Evolutionary conservation across 2,329 filamentous ascomycete genomes (phyloP).

Genomic region (Decorospora gaudefroyi): DNA sequence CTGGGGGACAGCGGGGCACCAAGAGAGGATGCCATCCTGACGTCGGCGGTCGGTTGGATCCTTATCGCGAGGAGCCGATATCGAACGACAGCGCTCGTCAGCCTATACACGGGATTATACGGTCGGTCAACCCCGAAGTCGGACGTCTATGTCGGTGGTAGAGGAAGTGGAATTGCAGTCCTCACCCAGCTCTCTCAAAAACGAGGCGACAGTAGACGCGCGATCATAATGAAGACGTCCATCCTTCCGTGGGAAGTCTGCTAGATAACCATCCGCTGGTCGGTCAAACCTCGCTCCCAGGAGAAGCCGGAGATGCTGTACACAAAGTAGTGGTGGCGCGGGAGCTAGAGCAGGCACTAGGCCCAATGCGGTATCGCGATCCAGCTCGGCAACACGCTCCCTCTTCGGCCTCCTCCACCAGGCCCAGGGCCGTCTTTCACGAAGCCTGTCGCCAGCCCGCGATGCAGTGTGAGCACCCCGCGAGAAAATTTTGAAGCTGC

Average conservation of each 20-base stretch:
- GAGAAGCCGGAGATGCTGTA: slow-evolving; percentile 44
- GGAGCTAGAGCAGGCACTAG: slow-evolving; percentile 24
- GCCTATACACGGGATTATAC: too few relatives aligned
- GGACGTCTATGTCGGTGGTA: too few relatives aligned
- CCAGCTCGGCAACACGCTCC: slow-evolving; percentile 27
- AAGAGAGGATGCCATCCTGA: not conserved
- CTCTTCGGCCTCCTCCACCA: slow-evolving; percentile 24
- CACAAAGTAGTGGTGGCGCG: slow-evolving; percentile 24
- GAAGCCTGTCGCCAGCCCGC: slow-evolving; percentile 13
- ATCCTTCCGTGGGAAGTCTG: not conserved
- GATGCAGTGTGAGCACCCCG: slow-evolving; percentile 27
- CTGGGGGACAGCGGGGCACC: not conserved
- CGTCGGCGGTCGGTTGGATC: not conserved
- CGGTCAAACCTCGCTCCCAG: slow-evolving; percentile 21
- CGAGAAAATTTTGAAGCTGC: slow-evolving; percentile 35
- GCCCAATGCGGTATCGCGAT: slow-evolving; percentile 14
- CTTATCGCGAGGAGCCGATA: slow-evolving; percentile 6
- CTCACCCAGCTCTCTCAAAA: too few relatives aligned
- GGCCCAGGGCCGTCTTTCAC: slow-evolving; percentile 16
- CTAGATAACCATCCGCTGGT: slow-evolving; percentile 1
- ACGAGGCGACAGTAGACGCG: not conserved
- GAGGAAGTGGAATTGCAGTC: too few relatives aligned
- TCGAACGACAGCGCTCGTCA: slow-evolving; percentile 6
- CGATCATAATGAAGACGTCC: not conserved
- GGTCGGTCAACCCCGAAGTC: too few relatives aligned